Evolutionary conservation across 164 flowering plant species (phyloP).

Genomic region (Tetracentron sinense): DNA sequence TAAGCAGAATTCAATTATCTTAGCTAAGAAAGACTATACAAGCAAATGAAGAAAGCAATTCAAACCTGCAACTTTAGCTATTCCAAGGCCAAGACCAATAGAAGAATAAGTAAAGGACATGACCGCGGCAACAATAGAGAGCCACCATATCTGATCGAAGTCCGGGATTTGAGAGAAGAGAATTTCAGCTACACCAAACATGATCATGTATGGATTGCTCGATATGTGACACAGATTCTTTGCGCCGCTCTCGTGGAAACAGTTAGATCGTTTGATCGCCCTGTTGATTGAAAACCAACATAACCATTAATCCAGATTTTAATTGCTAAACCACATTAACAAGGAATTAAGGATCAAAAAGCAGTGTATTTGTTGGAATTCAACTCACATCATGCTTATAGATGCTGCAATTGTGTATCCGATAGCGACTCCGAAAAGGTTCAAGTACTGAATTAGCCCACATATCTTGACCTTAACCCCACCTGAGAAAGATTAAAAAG

Average conservation of each 20-base stretch:
- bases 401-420: conserved; percentile 79
- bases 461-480: conserved; percentile 48
- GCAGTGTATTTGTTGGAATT: not conserved
- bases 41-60: not conserved
- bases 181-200: conserved; percentile 36
- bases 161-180: conserved; percentile 26
- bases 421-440: conserved; percentile 70
- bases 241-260: conserved; percentile 41
- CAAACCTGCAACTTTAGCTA: conserved; percentile 37
- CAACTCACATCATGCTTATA: conserved; percentile 66
- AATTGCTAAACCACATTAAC: not conserved
- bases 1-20: not conserved
- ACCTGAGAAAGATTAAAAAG: conserved; percentile 29
- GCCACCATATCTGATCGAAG: conserved; percentile 27
- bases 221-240: conserved; percentile 41
- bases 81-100: conserved; percentile 28
- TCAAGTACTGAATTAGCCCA: conserved; percentile 58
- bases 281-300: conserved; percentile 24
- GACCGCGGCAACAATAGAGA: conserved; percentile 27
- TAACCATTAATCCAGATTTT: not conserved
- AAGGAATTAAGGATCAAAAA: not conserved
- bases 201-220: conserved; percentile 52
- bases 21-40: too few relatives aligned
- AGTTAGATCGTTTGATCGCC: conserved; percentile 52
- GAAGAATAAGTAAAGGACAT: conserved; percentile 34